Base-by-base conservation (phyloP, 164 flowering plant genomes). In the Aristolochia californica region DNA sequence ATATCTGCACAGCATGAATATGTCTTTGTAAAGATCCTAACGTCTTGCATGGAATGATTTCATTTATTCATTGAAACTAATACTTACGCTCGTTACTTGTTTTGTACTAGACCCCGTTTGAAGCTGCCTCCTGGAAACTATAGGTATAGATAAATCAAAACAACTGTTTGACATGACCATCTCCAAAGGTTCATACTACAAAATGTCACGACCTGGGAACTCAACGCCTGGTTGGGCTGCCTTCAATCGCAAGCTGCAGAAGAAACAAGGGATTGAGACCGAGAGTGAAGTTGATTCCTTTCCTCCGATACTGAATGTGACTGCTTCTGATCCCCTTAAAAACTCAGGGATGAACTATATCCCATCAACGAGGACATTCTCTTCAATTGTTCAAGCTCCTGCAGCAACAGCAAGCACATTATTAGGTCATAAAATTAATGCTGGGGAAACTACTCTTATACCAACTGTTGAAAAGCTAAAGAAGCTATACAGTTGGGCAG, bases 211-310 rank as follows among this genome's bases (percentile, higher is more conserved):
- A 60, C 43, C 56, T 21, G 71, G 64, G 48, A 76, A 70, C 27
- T 77, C 70, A 66, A 71, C 81, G 51, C 26, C 77, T 63, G 91
- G 96, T 65, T 88, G 96, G 96, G 78, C 96, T 61, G 84, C 91
- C 22, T 79, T 83, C 74, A 76, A 75, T 62, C 70, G 49, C 34
- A 73, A 77, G 67, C 81, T 78, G 57, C 71, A 68, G 15, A 74
- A 78, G 51, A 63, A 66, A 43, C 79, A 74, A 45, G 73, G 68
- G 57, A 60, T 59, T 16, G 61, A 49, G 43, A 55, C 71, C n/a
- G 66, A 68, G 20, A 25, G 16, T 61, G 60, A 66, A 12, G 30
- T 26, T 24, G 88, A 84, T 20, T 80, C 81, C 16, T 84, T 67
- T 71, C 88, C 96, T 28, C 78, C 83, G 21, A 38, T 85, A 26